These are phyloP conservation scores for Phytomonas serpens DNA, from an alignment of 208 protist genomes.

Conservation along the genomic window DNA sequence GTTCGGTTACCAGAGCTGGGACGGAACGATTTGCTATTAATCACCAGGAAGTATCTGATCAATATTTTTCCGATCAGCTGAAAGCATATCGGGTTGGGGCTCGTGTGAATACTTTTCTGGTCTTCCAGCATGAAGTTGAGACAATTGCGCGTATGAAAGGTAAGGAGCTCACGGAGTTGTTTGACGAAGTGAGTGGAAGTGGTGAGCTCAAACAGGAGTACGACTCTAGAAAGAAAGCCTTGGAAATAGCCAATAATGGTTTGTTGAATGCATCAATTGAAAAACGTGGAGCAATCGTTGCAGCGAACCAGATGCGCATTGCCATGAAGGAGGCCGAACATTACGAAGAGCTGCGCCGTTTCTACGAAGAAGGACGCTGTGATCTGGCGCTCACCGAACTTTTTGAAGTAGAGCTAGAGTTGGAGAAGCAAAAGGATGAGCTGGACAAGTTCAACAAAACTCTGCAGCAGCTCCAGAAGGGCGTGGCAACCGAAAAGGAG, in stretches of 20 bases:
- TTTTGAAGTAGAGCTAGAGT: conserved; percentile 78
- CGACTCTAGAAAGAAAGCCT: conserved; percentile 44
- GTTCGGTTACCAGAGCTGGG: conserved; percentile 53
- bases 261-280: conserved; percentile 76
- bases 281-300: conserved; percentile 79
- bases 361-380: conserved; percentile 40
- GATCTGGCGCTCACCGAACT: conserved; percentile 84
- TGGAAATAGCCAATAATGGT: conserved; percentile 76
- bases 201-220: conserved; percentile 92
- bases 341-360: conserved; percentile 55
- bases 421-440: conserved; percentile 64
- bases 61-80: conserved; percentile 82
- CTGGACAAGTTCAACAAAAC: conserved; percentile 38
- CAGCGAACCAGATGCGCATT: conserved; percentile 92
- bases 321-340: conserved; percentile 95
- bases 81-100: conserved; percentile 62
- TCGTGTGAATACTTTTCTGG: conserved; percentile 93
- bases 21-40: conserved; percentile 69
- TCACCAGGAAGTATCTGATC: conserved; percentile 49
- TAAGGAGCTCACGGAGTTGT: conserved; percentile 92
- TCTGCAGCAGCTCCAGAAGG: conserved; percentile 61
- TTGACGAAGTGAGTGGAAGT: conserved; percentile 95
- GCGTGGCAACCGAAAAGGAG: conserved; percentile 51
- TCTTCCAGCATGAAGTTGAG: conserved; percentile 97
- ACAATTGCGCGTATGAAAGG: conserved; percentile 91